Base-by-base conservation (phyloP, 495 filamentous ascomycete species). In the Aspergillus sparsus region DNA sequence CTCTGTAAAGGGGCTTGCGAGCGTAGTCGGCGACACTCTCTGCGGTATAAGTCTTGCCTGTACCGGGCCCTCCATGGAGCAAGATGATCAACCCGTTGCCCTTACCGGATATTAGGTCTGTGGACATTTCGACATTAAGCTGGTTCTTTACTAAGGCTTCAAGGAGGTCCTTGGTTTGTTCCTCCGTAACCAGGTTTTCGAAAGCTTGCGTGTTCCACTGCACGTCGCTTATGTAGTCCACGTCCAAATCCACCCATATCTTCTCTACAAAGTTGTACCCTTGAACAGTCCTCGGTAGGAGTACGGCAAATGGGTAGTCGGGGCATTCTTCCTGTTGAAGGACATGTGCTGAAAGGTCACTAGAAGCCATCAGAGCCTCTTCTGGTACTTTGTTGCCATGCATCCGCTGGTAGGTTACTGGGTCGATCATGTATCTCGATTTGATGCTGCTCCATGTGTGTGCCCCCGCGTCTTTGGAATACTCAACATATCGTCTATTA, bases 351-450 rank as follows among this genome's bases (percentile, higher is more conserved):
- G 37, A 41, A 10, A 41, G 37, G 6, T 41, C 3, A 41, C 37
- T 4, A 0, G 37, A 41, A 11, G 37, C 10, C 3, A 41, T 0
- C 10, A 8, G 7, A 41, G 37, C 3, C 7, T 41, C 37, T 8
- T 41, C 37, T 41, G 37, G 37, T n/a, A 41, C 37, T 41, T 41
- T 41, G 7, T 41, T 41, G 2, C 37, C 37, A 8, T 41, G 37
- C 37, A 41, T 41, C 37, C 37, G 37, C 37, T 41, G 37, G 8
- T 41, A 41, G 37, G 37, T 41, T 11, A 41, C 7, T 0, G 37
- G 37, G 37, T 41, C 37, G n/a, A 41, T 41, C 37, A 41, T 41
- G 37, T 41, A 41, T 41, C 37, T 41, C 37, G 37, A 41, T 9
- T 6, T 41, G 7, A 41, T 41, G 37, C 37, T 9, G 37, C 37